Percentiles rank a stretch among this genome's conserved stretches.
Conservation (phyloP, 2,329 filamentous ascomycete genomes). For the Harringtonia aguacate region DNA sequence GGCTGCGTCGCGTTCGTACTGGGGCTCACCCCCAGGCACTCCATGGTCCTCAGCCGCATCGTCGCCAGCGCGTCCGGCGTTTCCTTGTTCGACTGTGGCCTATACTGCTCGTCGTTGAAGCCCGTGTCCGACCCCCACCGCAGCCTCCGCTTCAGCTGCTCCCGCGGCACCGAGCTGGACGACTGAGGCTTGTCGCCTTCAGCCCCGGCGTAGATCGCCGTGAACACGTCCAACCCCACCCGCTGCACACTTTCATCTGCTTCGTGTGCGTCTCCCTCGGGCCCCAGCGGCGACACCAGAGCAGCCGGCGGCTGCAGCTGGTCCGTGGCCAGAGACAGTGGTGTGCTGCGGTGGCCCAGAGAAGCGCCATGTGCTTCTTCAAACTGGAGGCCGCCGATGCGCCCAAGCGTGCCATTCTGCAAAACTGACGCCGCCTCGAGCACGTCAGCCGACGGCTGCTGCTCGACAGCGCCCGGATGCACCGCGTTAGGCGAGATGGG, state of each 20-base stretch:
- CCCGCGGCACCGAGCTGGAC: background rate
- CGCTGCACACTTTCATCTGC: too few species aligned
- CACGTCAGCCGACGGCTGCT: constrained; percentile 40
- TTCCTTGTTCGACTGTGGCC: constrained; percentile 44
- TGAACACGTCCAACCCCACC: background rate
- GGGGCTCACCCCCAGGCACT: constrained; percentile 43
- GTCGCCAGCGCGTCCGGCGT: constrained; percentile 46
- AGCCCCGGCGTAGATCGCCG: background rate
- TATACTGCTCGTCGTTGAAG: constrained; percentile 44
- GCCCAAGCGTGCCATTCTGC: constrained; percentile 28
- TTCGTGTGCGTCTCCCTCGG: too few species aligned
- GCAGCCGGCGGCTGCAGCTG: too few species aligned
- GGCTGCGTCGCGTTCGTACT: constrained; percentile 51
- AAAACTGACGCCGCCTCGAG: constrained; percentile 45
- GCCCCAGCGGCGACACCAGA: too few species aligned
- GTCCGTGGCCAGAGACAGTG: too few species aligned
- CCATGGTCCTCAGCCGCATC: constrained; percentile 43
- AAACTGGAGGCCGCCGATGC: too few species aligned
- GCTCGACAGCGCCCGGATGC: constrained; percentile 7
- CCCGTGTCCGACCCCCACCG: constrained; percentile 52
- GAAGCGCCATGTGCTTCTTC: too few species aligned
- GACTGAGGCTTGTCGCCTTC: background rate
- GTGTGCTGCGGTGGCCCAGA: too few species aligned
- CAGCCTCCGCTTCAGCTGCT: constrained; percentile 12
- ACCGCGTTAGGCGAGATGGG: background rate